Base-by-base conservation (phyloP, 306 rosid genomes). In the Cercis canadensis region DNA sequence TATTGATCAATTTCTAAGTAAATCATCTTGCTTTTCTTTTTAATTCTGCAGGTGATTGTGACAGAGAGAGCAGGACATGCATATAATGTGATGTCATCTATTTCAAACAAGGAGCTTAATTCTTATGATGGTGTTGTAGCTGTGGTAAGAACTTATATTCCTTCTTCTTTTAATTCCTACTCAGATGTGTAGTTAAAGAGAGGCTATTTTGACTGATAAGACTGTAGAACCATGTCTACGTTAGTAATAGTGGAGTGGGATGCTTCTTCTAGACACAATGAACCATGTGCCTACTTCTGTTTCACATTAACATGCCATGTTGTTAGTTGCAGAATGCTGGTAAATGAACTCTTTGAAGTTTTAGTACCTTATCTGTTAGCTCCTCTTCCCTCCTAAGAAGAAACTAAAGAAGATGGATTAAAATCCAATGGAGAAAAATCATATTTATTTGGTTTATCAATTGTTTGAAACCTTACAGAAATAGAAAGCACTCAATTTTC, bases 51-150 rank as follows among this genome's bases (percentile, higher is more conserved):
- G 98, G 88, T 90, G 70, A 89, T 88, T 81, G 90, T 93, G 84
- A 90, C 97, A 11, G 83, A 88, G 80, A 89, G 87, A 86, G 92
- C 96, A 41, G 92, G 97, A 21, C 92, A 93, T 11, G 98, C 96
- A 59, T 84, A 79, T 78, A 87, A 85, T 82, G 70, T 69, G 81
- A 90, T 93, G 92, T 82, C 84, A 45, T 85, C 94, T 51, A 79
- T 75, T 32, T 68, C 87, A 72, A 81, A 83, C 72, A 54, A 44
- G 80, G 97, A 93, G 73, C 96, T 93, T 68, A 78, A 77, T 59
- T 75, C 83, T n/a, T 93, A 84, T 75, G 97, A 93, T 67, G 98
- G 98, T 76, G 96, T 87, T 57, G 72, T 93, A 60, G 86, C 92
- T 46, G 89, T 93, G 80, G 98, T 93, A 87, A 86, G 98, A 81